Base-by-base conservation (phyloP, 495 filamentous ascomycete genomes). In the Podospora sp. region DNA sequence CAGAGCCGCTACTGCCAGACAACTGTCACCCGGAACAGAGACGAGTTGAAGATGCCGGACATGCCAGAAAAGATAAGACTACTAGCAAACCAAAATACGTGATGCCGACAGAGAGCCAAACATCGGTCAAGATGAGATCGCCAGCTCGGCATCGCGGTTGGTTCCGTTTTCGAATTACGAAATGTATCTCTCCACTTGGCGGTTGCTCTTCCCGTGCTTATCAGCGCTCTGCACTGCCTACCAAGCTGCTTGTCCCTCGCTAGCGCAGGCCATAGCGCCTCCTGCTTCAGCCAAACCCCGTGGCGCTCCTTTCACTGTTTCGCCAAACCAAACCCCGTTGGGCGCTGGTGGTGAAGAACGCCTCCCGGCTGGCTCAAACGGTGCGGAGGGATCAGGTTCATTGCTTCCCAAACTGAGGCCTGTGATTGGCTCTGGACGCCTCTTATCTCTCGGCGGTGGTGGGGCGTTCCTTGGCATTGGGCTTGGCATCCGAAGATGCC, bases 391-490 rank as follows among this genome's bases (percentile, higher is more conserved):
- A 57, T 56, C 11, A 40, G 25, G 51, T 4, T 53, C 33, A 46
- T 35, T 36, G 26, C 46, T 63, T 49, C 25, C 14, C 18, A 35
- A 20, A 33, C 33, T 9, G 4, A 8, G 20, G 2, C 26, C 1
- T 58, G 1, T 63, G 27, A 63, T 55, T 63, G 51, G 59, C 20
- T 27, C 16, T n/a, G n/a, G 1, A 49, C 1, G 22, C 11, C 49
- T 49, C 63, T 65, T 65, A 65, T 65, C 63, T 65, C 63, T 65
- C 20, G 63, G 63, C 63, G 55, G 6, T 46, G 63, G n/a, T 25
- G 56, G 53, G 25, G 22, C 40, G 9, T 33, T 7, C 22, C 57
- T 60, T 60, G 40, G 56, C 36, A 55, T 35, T 63, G 27, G 26
- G 18, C 61, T 63, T 63, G 61, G 61, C 61, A 53, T n/a, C 18